These are phyloP conservation scores for Agapanthus africanus DNA, from an alignment of 106 monocot genomes.

Conservation along the genomic window DNA sequence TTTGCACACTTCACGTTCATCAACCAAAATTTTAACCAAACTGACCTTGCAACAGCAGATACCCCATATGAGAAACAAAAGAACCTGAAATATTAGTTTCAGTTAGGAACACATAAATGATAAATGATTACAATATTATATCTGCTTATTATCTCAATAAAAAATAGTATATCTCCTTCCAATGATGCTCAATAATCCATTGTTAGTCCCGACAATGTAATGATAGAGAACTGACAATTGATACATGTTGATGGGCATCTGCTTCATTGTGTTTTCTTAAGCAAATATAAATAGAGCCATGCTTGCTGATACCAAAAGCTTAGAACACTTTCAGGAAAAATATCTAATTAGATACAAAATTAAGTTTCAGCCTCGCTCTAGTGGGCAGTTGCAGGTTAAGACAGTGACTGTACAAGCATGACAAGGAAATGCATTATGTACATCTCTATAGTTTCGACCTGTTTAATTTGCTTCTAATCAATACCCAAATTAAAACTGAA, in stretches of 20 bases:
- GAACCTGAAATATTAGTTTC: conserved; percentile 34
- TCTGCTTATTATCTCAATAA: too few relatives aligned
- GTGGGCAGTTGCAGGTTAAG: too few relatives aligned
- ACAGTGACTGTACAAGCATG: too few relatives aligned
- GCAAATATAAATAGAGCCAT: too few relatives aligned
- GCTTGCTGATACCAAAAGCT: too few relatives aligned
- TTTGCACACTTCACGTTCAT: not conserved
- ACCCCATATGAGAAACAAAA: conserved; percentile 81
- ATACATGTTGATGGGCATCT: not conserved
- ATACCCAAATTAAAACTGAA: not conserved
- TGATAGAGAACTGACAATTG: not conserved
- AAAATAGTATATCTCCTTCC: not conserved
- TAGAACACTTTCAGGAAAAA: too few relatives aligned
- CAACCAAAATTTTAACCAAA: conserved; percentile 7
- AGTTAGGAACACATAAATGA: not conserved
- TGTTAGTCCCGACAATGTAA: not conserved
- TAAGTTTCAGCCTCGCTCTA: too few relatives aligned
- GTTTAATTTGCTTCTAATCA: not conserved
- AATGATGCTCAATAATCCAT: not conserved
- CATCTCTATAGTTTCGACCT: not conserved
- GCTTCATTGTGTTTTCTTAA: not conserved
- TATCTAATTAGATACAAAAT: too few relatives aligned
- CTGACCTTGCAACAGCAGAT: conserved; percentile 85
- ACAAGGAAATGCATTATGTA: too few relatives aligned
- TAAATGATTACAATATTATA: too few relatives aligned